Conservation (phyloP, 2,329 filamentous ascomycete species). For the Scopulariopsis brevicaulis region DNA sequence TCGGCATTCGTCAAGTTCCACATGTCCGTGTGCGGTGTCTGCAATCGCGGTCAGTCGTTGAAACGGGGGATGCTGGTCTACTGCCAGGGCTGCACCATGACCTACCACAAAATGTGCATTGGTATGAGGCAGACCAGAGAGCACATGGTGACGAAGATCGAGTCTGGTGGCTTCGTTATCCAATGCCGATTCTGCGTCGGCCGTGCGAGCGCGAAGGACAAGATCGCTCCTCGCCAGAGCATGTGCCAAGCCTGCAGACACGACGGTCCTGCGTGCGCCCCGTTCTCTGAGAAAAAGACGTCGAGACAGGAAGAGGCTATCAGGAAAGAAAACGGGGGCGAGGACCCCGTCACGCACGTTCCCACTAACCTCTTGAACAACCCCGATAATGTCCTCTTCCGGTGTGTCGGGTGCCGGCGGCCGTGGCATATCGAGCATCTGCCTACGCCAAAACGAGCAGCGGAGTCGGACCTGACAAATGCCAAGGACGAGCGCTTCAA, state of each 20-base stretch:
- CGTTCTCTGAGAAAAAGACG: conserved; percentile 65
- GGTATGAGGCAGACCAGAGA: conserved; percentile 63
- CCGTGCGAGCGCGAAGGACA: conserved; percentile 55
- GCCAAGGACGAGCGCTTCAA: conserved; percentile 44
- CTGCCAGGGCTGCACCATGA: conserved; percentile 81
- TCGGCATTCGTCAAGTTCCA: conserved; percentile 63
- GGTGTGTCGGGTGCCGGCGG: conserved; percentile 66
- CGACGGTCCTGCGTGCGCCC: conserved; percentile 55
- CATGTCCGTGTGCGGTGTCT: conserved; percentile 60
- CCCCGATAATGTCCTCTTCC: conserved; percentile 64
- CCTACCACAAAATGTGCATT: conserved; percentile 77
- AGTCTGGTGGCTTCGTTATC: conserved; percentile 65
- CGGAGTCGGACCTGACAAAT: conserved; percentile 22
- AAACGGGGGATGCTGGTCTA: conserved; percentile 63
- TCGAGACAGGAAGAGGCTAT: conserved; percentile 74
- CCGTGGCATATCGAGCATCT: conserved; percentile 81
- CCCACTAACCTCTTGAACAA: conserved; percentile 60
- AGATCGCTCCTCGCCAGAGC: conserved; percentile 55
- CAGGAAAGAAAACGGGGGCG: conserved; percentile 64
- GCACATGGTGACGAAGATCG: conserved; percentile 84
- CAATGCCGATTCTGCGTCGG: conserved; percentile 84
- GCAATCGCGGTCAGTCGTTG: conserved; percentile 39
- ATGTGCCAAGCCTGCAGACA: conserved; percentile 60
- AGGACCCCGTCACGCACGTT: conserved; percentile 63
- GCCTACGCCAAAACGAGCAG: conserved; percentile 30